Base-by-base conservation (phyloP, 345 rosid species). In the Eutrema yunnanense region DNA sequence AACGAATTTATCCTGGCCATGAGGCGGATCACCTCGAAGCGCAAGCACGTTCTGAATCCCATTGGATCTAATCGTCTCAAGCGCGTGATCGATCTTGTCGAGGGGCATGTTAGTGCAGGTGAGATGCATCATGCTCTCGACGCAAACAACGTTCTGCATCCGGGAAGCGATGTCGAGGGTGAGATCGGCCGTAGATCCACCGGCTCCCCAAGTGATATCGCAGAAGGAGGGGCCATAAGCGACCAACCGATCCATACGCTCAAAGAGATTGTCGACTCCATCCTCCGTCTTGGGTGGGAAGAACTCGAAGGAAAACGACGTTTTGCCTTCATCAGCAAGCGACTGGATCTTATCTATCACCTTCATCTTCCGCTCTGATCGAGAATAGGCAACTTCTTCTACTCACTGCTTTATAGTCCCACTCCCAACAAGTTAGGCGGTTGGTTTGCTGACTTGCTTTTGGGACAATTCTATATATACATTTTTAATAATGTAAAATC, bases 161-260 rank as follows among this genome's bases (percentile, higher is more conserved):
- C 76, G 79, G 50, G 90, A 88, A 54, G 91, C 97, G 74, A 96
- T 96, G 60, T 96, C 96, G 6, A 96, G 86, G 4, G 98, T 96
- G 30, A 96, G 86, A 75, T 96, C 98, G 0, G 98, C 99, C 22
- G 99, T 92, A 65, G 99, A 84, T 33, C 99, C 99, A 6, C 99
- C 99, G 2, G 99, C 98, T 1, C 99, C 99, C 99, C 99, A 96
- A 22, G 99, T 96, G 81, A 96, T 96, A 76, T 96, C 99, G 67
- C 99, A 96, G 82, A 96, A 96, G 12, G 96, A 27, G 0, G 99
- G 99, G 60, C 85, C 89, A 71, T 92, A 88, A 27, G 86, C 76
- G 14, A 92, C 99, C 98, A 96, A 86, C 0, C 98, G 89, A 78
- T 92, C 99, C 99, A 95, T 95, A n/a, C 90, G 80, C 54, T 95